Conservation (phyloP, 2,329 filamentous ascomycete species). For the Sporothrix dimorphospora region DNA sequence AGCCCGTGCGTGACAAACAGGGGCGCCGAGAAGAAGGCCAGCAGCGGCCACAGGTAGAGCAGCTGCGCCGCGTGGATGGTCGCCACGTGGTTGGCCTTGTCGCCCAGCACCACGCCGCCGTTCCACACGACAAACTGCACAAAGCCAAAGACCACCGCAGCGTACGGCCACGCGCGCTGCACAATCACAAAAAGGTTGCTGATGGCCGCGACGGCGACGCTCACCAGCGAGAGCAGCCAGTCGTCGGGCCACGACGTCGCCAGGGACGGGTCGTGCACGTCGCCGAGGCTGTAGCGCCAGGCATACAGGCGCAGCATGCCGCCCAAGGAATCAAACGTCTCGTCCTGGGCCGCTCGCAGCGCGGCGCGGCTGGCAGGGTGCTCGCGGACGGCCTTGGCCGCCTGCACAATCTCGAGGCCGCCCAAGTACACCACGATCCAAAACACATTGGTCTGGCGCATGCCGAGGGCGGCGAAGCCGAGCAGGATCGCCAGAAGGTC, state of each 20-base stretch:
- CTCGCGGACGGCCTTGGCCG: constrained; percentile 42
- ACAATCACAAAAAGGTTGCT: constrained; percentile 53
- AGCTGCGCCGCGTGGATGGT: constrained; percentile 89
- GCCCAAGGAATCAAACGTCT: constrained; percentile 41
- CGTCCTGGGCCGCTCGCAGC: neutral
- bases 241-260: constrained; percentile 55
- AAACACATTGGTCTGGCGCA: constrained; percentile 95
- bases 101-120: constrained; percentile 87
- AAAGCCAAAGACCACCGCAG: constrained; percentile 70
- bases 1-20: constrained; percentile 55
- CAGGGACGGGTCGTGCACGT: constrained; percentile 59
- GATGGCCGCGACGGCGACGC: constrained; percentile 62
- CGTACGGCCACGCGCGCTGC: constrained; percentile 58
- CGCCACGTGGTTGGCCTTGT: constrained; percentile 92
- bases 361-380: neutral
- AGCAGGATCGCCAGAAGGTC: constrained; percentile 54
- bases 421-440: constrained; percentile 85
- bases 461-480: constrained; percentile 69
- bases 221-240: constrained; percentile 60
- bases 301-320: constrained; percentile 46
- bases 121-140: constrained; percentile 81
- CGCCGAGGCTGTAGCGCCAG: constrained; percentile 52
- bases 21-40: constrained; percentile 86
- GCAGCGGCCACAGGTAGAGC: constrained; percentile 92
- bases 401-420: constrained; percentile 59